phyloP scores from a whole-genome alignment of 805 yeast species.

The Metschnikowia matae region DNA sequence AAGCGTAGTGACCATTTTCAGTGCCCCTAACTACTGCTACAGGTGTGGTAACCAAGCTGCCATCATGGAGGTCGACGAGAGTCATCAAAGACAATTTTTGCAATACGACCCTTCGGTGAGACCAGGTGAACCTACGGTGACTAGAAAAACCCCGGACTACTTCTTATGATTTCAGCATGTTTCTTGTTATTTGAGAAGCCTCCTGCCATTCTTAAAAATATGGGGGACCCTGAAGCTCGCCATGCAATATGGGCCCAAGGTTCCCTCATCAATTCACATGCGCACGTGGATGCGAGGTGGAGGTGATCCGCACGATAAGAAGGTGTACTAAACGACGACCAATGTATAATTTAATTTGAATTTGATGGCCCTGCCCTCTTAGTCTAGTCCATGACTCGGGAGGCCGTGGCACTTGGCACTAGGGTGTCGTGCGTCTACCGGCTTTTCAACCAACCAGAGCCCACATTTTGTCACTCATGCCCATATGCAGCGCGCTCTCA shows the following conservation, averaged over 20 bases:
- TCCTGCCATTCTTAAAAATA: not conserved
- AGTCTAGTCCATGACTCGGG: no score
- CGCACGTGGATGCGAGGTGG: not conserved
- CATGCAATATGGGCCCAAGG: not conserved
- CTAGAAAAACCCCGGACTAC: conserved; percentile 95
- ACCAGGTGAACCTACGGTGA: conserved; percentile 97
- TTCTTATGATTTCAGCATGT: conserved; percentile 53
- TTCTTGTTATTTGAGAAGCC: not conserved
- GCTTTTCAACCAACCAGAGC: conserved; percentile 19
- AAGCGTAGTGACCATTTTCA: conserved; percentile 86
- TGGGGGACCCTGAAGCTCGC: not conserved
- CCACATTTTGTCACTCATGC: conserved; percentile 14
- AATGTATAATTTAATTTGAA: conserved; percentile 1
- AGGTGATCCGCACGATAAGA: not conserved
- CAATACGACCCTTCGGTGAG: conserved; percentile 96
- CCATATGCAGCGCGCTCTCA: conserved; percentile 10
- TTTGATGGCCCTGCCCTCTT: not conserved
- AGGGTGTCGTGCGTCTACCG: conserved; percentile 7
- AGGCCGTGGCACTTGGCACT: no score
- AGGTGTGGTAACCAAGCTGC: conserved; percentile 99
- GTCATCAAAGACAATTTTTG: conserved; percentile 82
- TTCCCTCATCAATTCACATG: not conserved
- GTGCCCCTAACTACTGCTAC: conserved; percentile 95
- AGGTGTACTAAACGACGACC: conserved; percentile 2
- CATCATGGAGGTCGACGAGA: conserved; percentile 95